Conservation (phyloP, 305 asterid species). For the Fraxinus angustifolia region DNA sequence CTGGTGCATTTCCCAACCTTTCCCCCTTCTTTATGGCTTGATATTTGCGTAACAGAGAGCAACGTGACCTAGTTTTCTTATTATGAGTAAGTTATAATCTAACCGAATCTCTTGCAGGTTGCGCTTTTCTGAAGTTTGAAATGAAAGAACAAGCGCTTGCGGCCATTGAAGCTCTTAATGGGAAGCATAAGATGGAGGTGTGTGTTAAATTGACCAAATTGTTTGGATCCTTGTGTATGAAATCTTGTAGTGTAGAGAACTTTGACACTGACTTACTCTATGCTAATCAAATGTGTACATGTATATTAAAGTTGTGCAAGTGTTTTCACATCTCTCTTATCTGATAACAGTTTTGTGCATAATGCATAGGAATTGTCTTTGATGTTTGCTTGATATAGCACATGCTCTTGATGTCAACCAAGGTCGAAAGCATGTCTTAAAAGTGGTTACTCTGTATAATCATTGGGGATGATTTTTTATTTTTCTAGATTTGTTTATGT, state of each 20-base stretch:
- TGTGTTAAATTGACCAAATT: slow-evolving; percentile 25
- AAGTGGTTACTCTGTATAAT: not conserved
- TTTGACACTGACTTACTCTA: not conserved
- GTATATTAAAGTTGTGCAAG: not conserved
- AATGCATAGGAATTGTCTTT: slow-evolving; percentile 10
- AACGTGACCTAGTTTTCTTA: not conserved
- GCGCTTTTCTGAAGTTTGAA: slow-evolving; percentile 88
- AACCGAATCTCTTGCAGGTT: slow-evolving; percentile 41
- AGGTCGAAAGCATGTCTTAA: not conserved
- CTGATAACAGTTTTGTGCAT: not conserved
- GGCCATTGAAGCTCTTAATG: slow-evolving; percentile 81
- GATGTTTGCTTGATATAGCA: not conserved
- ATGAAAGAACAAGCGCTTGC: slow-evolving; percentile 76
- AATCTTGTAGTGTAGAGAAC: not conserved
- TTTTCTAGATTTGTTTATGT: slow-evolving; percentile 5
- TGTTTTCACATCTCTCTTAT: not conserved
- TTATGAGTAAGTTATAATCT: slow-evolving; percentile 4
- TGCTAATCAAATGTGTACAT: not conserved
- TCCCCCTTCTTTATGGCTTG: not conserved
- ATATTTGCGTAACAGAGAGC: not conserved
- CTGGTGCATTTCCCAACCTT: not conserved
- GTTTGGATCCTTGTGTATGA: not conserved
- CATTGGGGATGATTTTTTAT: not conserved
- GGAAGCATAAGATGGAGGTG: slow-evolving; percentile 79
- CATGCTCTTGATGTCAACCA: not conserved